phyloP scores from a whole-genome alignment of 192 early-diverging fungal species.

The Rhizoclosmatium sp. region DNA sequence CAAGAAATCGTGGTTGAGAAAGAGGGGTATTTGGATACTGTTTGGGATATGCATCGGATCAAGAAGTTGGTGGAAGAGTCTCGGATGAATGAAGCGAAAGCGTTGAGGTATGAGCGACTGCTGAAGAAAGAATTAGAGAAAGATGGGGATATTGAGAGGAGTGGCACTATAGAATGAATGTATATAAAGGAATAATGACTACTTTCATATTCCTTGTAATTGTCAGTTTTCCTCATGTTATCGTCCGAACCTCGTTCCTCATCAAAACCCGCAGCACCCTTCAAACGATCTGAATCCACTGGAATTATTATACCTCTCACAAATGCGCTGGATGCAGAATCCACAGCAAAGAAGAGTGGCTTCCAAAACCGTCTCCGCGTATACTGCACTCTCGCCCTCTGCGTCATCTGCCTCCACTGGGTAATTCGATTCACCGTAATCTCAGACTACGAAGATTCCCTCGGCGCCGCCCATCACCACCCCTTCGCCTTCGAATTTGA shows the following conservation, averaged over 20 bases:
- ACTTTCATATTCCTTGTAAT: too few relatives aligned
- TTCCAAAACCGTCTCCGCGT: background rate
- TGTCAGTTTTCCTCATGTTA: too few relatives aligned
- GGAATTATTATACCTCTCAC: too few relatives aligned
- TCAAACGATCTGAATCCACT: too few relatives aligned
- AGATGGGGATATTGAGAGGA: constrained; percentile 8
- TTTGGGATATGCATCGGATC: constrained; percentile 5
- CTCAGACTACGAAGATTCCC: background rate
- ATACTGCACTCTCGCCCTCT: background rate
- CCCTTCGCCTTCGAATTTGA: background rate
- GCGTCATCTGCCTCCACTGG: background rate
- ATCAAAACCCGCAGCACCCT: too few relatives aligned
- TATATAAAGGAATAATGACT: too few relatives aligned
- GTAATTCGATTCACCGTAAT: background rate
- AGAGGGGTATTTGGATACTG: background rate
- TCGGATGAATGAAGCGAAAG: background rate
- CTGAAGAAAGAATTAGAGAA: background rate
- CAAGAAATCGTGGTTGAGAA: background rate
- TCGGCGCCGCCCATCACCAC: background rate
- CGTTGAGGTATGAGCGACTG: background rate
- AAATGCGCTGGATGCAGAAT: too few relatives aligned
- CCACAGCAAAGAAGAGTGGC: too few relatives aligned
- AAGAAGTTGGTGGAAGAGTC: background rate
- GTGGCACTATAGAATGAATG: background rate
- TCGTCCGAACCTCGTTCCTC: too few relatives aligned